Percentiles rank a stretch among this genome's conserved stretches.
phyloP scores from a whole-genome alignment of 176 grass and related monocot species.

The Pharus latifolius region DNA sequence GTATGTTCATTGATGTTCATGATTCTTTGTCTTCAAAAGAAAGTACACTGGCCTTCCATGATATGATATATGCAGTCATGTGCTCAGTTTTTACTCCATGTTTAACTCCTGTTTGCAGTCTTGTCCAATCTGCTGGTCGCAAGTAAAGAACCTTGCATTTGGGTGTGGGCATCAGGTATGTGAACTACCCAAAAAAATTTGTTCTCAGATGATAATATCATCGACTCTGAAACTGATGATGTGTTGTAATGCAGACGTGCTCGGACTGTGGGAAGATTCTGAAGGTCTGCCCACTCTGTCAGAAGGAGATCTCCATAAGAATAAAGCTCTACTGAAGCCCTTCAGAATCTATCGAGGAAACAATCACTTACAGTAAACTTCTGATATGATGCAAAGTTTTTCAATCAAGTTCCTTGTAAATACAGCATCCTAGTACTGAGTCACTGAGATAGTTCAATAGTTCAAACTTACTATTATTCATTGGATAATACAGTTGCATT shows the following conservation, averaged over 20 bases:
- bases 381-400: not conserved
- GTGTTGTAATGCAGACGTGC: slow-evolving; percentile 39
- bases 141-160: slow-evolving; percentile 73
- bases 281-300: slow-evolving; percentile 59
- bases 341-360: not conserved
- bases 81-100: not conserved
- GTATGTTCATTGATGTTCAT: not conserved
- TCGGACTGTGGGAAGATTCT: slow-evolving; percentile 52
- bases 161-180: slow-evolving; percentile 83
- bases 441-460: not conserved
- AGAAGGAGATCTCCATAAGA: slow-evolving; percentile 48
- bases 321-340: slow-evolving; percentile 59
- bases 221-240: not conserved
- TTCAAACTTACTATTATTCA: not conserved
- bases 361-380: not conserved
- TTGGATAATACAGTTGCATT: not conserved
- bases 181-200: not conserved
- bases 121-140: slow-evolving; percentile 63
- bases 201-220: not conserved
- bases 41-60: not conserved
- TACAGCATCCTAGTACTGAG: not conserved
- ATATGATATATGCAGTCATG: not conserved
- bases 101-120: slow-evolving; percentile 22
- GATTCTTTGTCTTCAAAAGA: not conserved
- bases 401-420: not conserved